Percentiles rank a stretch among this genome's conserved stretches.
Conservation (phyloP, 1,139 yeast genomes). For the Suhomyces anneliseae region DNA sequence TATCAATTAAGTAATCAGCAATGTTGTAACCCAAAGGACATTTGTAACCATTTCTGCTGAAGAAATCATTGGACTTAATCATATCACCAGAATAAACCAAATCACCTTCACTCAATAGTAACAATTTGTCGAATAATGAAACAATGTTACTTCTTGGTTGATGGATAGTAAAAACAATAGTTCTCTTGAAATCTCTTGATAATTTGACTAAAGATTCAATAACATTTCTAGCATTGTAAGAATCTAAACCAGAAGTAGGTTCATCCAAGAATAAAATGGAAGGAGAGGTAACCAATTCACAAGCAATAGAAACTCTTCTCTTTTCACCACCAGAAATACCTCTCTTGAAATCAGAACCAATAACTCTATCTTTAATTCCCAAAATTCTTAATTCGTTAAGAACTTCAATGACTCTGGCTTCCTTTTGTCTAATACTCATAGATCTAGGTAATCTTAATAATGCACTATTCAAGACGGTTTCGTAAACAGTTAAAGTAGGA, state of each 20-base stretch:
- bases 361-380: slow-evolving; percentile 77
- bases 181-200: slow-evolving; percentile 78
- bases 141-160: slow-evolving; percentile 98
- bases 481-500: slow-evolving; percentile 93
- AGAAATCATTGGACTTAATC: slow-evolving; percentile 69
- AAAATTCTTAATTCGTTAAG: slow-evolving; percentile 81
- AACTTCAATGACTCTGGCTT: slow-evolving; percentile 79
- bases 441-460: slow-evolving; percentile 77
- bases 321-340: slow-evolving; percentile 97
- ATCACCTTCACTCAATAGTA: slow-evolving; percentile 81
- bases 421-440: slow-evolving; percentile 73
- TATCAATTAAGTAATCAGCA: slow-evolving; percentile 90
- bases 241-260: slow-evolving; percentile 93
- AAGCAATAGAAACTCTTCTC: slow-evolving; percentile 84
- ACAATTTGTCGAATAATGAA: slow-evolving; percentile 77
- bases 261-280: slow-evolving; percentile 79
- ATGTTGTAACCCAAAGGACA: slow-evolving; percentile 91
- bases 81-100: slow-evolving; percentile 85
- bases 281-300: slow-evolving; percentile 86
- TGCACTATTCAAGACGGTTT: slow-evolving; percentile 91
- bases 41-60: slow-evolving; percentile 69
- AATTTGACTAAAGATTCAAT: slow-evolving; percentile 79
- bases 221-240: slow-evolving; percentile 90
- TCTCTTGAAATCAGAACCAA: slow-evolving; percentile 85
- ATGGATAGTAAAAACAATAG: slow-evolving; percentile 89